Conservation (phyloP, 257 asterid genomes). For the Capsicum chinense region DNA sequence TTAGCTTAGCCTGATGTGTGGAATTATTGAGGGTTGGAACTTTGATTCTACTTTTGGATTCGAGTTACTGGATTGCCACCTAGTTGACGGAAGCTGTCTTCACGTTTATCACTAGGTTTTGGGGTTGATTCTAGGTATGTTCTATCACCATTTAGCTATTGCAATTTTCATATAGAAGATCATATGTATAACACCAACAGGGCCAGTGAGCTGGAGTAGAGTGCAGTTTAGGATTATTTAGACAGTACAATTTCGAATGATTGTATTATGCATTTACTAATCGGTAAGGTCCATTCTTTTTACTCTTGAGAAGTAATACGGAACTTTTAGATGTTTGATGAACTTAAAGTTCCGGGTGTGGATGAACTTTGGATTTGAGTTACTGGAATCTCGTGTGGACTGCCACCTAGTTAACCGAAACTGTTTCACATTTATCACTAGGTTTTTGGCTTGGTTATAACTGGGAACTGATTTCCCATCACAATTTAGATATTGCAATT, state of each 20-base stretch:
- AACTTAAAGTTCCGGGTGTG: too few relatives aligned
- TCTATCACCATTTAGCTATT: background rate
- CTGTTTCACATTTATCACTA: too few relatives aligned
- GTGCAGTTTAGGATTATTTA: background rate
- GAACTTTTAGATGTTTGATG: too few relatives aligned
- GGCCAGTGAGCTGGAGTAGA: background rate
- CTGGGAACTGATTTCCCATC: too few relatives aligned
- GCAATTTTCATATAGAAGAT: background rate
- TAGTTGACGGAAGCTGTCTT: background rate
- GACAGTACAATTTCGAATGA: background rate
- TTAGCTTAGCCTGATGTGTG: background rate
- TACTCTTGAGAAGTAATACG: background rate
- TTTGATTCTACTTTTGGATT: background rate
- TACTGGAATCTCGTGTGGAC: too few relatives aligned
- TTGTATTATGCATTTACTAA: background rate
- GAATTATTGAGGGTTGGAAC: background rate
- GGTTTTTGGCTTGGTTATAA: too few relatives aligned
- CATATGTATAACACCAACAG: background rate
- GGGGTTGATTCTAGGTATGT: background rate
- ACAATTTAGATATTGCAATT: too few relatives aligned
- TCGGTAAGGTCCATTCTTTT: background rate
- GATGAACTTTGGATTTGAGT: too few relatives aligned
- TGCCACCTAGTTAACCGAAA: too few relatives aligned
- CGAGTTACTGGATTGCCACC: background rate
- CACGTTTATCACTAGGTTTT: conserved; percentile 15